Evolutionary conservation across 2,329 filamentous ascomycete species (phyloP), one percentile per base, ranked within the genome.

Genomic region (Stromatinia cepivora): DNA sequence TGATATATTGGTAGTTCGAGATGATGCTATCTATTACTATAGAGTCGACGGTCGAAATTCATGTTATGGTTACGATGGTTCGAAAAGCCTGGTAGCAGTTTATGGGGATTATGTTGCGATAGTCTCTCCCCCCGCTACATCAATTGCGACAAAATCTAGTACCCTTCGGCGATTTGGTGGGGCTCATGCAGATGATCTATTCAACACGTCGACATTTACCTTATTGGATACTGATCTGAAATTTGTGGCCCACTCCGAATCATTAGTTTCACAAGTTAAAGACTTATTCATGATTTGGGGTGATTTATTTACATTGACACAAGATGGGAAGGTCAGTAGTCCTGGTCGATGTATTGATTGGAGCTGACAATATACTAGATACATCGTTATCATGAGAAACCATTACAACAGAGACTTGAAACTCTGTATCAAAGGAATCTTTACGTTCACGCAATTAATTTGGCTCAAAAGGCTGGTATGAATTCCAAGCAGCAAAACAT

Each of bases 21-120:
- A 97, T 74, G 96, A 99, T 85, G 95, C 94, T 10, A 91, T 99
- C 67, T 98, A 98, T 81, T 94, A 92, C 70, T 99, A 98, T 80
- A 92, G 90, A 0, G 82, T 91, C 0, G 91, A 95, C 70, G 94
- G 94, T 0, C 88, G 94, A 70, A 93, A 93, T 0, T 90, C 93
- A 0, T 94, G 93, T 53, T 94, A 92, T 79, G 93, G 93, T 0
- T 98, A 96, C 77, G 94, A 99, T 78, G 91, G 92, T 7, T 89
- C 91, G 9, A 99, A 99, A 81, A 94, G 90, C 75, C 84, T 92
- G 68, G 87, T 97, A 48, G 85, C 87, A 57, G 87, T 92, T 20
- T 95, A 91, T 80, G 88, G 90, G 69, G 92, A 97, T 76, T 98
- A 99, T 78, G 86, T 97, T 61, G 91, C 91, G 9, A 82, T 99